Percentiles rank a stretch among this genome's conserved stretches.
These are phyloP conservation scores for Dothideomycetes sp. DNA, from an alignment of 2,329 filamentous ascomycete genomes.

Conservation along the genomic window DNA sequence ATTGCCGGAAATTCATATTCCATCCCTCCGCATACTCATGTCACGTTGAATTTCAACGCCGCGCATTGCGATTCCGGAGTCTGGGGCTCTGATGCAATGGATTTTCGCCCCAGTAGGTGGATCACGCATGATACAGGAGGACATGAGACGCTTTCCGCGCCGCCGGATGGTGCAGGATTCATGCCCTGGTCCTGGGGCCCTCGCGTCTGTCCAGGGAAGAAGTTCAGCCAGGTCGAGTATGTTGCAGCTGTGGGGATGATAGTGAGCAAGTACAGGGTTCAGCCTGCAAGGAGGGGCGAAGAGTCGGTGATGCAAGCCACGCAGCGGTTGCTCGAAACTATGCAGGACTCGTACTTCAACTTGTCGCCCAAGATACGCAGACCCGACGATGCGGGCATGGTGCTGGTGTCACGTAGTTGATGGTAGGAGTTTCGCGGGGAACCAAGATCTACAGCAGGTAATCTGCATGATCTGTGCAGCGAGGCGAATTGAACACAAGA, in stretches of 20 bases:
- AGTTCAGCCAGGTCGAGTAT: constrained; percentile 47
- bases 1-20: constrained; percentile 11
- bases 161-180: constrained; percentile 21
- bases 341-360: background rate
- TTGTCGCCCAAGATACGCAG: background rate
- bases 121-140: constrained; percentile 17
- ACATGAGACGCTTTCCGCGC: constrained; percentile 29
- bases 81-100: constrained; percentile 14
- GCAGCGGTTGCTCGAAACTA: background rate
- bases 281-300: constrained; percentile 8
- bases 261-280: constrained; percentile 15
- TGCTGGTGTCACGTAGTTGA: too few relatives aligned
- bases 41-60: constrained; percentile 10
- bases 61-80: constrained; percentile 4
- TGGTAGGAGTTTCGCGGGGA: too few relatives aligned
- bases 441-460: too few relatives aligned
- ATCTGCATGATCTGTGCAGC: too few relatives aligned
- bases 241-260: constrained; percentile 33
- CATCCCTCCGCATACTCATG: background rate
- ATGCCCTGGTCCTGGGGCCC: constrained; percentile 39
- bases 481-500: too few relatives aligned
- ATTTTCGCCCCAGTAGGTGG: constrained; percentile 3
- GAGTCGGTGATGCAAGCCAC: constrained; percentile 10
- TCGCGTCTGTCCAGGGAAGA: constrained; percentile 40
- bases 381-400: too few relatives aligned